Evolutionary conservation across 371 early-diverging fungal genomes (phyloP).

Genomic region (Mucor plumbeus): DNA sequence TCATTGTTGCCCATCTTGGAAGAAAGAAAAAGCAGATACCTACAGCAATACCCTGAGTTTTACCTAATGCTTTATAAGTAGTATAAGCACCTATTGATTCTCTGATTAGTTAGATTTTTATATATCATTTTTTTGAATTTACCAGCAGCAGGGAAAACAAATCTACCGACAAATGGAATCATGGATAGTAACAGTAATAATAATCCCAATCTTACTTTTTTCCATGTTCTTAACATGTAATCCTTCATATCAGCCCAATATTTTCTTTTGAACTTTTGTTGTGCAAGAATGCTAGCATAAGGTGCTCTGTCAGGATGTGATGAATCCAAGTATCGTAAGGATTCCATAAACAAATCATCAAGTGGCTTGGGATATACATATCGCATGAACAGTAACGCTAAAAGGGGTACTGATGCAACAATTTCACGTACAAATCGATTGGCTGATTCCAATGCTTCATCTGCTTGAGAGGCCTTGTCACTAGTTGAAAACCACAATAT

Average conservation of each 20-base stretch:
- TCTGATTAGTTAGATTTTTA: background rate
- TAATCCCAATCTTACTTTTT: constrained; percentile 51
- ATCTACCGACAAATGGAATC: constrained; percentile 61
- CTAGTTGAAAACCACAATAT: constrained; percentile 34
- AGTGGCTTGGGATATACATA: constrained; percentile 69
- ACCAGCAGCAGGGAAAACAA: constrained; percentile 66
- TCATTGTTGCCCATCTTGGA: constrained; percentile 47
- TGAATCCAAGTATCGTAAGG: constrained; percentile 53
- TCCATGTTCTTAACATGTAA: constrained; percentile 55
- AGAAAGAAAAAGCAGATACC: constrained; percentile 54
- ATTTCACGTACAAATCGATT: constrained; percentile 40
- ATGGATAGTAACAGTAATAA: constrained; percentile 55
- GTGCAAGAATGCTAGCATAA: constrained; percentile 49
- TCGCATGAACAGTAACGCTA: constrained; percentile 64
- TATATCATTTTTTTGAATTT: background rate
- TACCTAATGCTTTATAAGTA: constrained; percentile 48
- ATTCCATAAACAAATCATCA: constrained; percentile 69
- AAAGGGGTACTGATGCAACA: constrained; percentile 55
- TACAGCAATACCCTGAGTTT: constrained; percentile 49
- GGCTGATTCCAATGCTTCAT: constrained; percentile 25
- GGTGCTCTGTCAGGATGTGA: constrained; percentile 49
- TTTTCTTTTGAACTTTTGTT: constrained; percentile 47
- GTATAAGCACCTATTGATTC: constrained; percentile 47
- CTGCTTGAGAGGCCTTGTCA: constrained; percentile 28
- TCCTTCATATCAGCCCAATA: constrained; percentile 61